phyloP scores from a whole-genome alignment of 495 filamentous ascomycete genomes.

The Xylaria cubensis region DNA sequence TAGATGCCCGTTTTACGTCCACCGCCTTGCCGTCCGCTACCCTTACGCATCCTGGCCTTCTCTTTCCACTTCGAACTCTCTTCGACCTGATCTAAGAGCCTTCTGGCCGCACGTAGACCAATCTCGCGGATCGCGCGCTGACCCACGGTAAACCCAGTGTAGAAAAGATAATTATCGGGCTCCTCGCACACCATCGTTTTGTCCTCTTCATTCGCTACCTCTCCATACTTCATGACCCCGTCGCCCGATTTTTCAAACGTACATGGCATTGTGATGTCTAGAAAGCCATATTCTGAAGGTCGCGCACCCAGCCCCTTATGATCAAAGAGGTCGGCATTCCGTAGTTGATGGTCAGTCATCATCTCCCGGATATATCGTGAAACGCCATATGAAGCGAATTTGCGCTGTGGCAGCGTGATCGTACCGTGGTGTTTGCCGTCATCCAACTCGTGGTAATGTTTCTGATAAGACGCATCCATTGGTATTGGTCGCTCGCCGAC shows the following conservation, averaged over 20 bases:
- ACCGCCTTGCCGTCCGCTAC: background rate
- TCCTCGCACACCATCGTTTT: constrained; percentile 32
- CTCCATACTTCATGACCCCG: background rate
- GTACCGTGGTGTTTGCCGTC: background rate
- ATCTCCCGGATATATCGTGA: constrained; percentile 37
- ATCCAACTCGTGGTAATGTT: background rate
- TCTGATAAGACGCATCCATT: background rate
- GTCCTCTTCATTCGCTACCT: background rate
- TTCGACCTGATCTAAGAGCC: constrained; percentile 32
- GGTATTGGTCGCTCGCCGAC: constrained; percentile 12
- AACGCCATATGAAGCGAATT: constrained; percentile 40
- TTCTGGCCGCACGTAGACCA: constrained; percentile 39
- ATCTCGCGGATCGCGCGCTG: constrained; percentile 42
- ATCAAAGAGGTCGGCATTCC: constrained; percentile 37
- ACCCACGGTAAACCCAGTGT: constrained; percentile 42
- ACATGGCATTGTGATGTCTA: constrained; percentile 42
- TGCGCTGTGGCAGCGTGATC: constrained; percentile 33
- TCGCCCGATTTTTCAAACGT: background rate
- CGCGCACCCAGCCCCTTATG: constrained; percentile 38
- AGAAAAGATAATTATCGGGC: constrained; percentile 45
- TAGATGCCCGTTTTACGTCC: background rate
- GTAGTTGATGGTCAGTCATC: constrained; percentile 45
- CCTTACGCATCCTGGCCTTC: background rate
- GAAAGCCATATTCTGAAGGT: constrained; percentile 32
- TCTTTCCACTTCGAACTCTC: constrained; percentile 21